phyloP scores from a whole-genome alignment of 202 grass and related monocot species.

The Panicum virgatum region DNA sequence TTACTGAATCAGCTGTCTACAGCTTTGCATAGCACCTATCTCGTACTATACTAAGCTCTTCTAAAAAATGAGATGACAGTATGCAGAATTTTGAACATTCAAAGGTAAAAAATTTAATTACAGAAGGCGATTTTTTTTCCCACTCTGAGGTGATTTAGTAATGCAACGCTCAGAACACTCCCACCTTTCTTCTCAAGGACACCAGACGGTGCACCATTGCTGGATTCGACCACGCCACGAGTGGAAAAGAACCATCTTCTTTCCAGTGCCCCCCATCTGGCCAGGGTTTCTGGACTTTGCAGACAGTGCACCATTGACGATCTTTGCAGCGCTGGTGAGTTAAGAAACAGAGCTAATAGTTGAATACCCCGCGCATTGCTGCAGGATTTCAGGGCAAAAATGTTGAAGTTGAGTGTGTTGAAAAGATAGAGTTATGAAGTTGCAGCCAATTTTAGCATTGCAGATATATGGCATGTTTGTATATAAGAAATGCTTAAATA shows the following conservation, averaged over 20 bases:
- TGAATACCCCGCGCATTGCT: no score
- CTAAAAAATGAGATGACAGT: background rate
- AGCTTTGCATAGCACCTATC: constrained; percentile 23
- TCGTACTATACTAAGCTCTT: background rate
- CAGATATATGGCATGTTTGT: no score
- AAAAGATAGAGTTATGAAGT: no score
- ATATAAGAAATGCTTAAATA: no score
- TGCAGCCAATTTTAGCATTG: no score
- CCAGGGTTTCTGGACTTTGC: no score
- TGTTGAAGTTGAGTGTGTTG: no score
- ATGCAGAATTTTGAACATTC: background rate
- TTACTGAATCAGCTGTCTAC: constrained; percentile 32
- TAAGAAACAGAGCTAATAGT: no score
- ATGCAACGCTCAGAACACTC: background rate
- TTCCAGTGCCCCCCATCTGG: constrained; percentile 23
- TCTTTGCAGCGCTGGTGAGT: no score
- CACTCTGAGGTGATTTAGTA: background rate
- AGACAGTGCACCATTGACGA: no score
- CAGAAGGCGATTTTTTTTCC: background rate
- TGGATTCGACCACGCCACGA: constrained; percentile 36
- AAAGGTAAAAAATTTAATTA: constrained; percentile 6
- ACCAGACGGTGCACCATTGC: constrained; percentile 45
- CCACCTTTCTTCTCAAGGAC: constrained; percentile 64
- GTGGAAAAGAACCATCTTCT: constrained; percentile 36
- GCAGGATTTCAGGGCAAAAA: no score